phyloP scores from a whole-genome alignment of 805 yeast species.

The Yarrowia hollandica region DNA sequence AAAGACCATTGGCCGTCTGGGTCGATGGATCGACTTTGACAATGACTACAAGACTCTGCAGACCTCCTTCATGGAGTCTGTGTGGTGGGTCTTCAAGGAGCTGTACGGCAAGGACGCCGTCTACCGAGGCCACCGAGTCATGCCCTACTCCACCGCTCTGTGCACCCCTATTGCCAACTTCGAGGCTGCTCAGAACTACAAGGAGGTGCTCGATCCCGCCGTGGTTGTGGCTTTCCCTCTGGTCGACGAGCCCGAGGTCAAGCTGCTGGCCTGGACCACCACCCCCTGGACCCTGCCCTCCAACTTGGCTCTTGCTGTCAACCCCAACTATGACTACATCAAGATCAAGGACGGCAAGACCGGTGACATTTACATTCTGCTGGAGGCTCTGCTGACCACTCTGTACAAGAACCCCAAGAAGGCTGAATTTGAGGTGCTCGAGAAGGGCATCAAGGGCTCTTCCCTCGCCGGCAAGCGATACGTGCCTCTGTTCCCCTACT shows the following conservation, averaged over 20 bases:
- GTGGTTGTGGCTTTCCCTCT: conserved; percentile 88
- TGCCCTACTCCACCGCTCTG: conserved; percentile 98
- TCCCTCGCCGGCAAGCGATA: conserved; percentile 78
- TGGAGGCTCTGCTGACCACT: conserved; percentile 78
- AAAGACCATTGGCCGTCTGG: conserved; percentile 85
- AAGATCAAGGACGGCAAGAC: conserved; percentile 89
- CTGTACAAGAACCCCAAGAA: conserved; percentile 92
- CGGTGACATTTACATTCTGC: conserved; percentile 74
- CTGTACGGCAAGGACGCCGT: conserved; percentile 82
- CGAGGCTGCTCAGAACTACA: conserved; percentile 98
- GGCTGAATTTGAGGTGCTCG: conserved; percentile 83
- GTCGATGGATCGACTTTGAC: conserved; percentile 99
- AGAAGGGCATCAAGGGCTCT: conserved; percentile 67
- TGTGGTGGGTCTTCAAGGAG: conserved; percentile 98
- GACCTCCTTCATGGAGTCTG: conserved; percentile 96
- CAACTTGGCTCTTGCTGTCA: conserved; percentile 85
- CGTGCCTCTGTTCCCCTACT: conserved; percentile 80
- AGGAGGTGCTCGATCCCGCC: conserved; percentile 96
- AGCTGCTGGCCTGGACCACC: conserved; percentile 97
- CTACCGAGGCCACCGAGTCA: conserved; percentile 92
- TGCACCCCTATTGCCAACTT: conserved; percentile 96
- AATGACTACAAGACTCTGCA: conserved; percentile 96
- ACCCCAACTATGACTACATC: conserved; percentile 86
- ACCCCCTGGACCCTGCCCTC: conserved; percentile 99
- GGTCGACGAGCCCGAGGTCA: conserved; percentile 74